Base-by-base conservation (phyloP, 1,284 basidiomycete genomes). In the Gastroboletus turbinatus region DNA sequence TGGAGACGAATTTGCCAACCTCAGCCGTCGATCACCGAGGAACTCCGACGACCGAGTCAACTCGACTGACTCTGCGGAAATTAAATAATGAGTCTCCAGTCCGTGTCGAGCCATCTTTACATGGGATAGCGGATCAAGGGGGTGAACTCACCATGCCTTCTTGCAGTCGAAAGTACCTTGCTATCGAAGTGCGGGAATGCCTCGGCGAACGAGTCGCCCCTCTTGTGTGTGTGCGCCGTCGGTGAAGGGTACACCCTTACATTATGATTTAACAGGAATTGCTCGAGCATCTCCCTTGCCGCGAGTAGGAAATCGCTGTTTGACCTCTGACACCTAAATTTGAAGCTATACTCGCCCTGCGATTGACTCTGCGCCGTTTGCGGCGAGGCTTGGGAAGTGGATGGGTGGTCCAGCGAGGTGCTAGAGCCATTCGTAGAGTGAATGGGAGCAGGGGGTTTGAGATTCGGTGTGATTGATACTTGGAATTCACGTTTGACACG, bases 171-270 rank as follows among this genome's bases (percentile, higher is more conserved):
- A 39, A 96, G 78, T 3, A 98, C 85, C 75, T 96, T 97, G 75
- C 92, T 95, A 70, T 97, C 94, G 73, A 98, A 98, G 73, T 97
- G 95, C 33, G 94, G 92, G 79, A 98, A 96, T 1, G 95, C 92
- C 67, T 96, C 93, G 25, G 94, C 90, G 67, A 96, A 96, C 5
- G 93, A 94, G 70, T 98, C 96, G 29, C 89, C 89, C 45, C 93
- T 82, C 73, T 90, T 90, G 69, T 91, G 88, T 3, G 82, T 83
- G 63, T 85, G 83, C 36, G 82, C 81, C 17, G 85, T 88, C 16
- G 85, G 82, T n/a, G 87, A 84, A 23, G 87, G 85, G 68, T 87
- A 90, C 58, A 90, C 82, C 63, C 89, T 85, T 29, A 94, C 82
- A 60, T 91, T 94, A 66, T 95, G 88, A 59, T 87, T 87, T 50